A percentile compares a stretch with the other conserved stretches of the same genome.
Conservation (phyloP, 306 rosid species). For the Luffa acutangula region DNA sequence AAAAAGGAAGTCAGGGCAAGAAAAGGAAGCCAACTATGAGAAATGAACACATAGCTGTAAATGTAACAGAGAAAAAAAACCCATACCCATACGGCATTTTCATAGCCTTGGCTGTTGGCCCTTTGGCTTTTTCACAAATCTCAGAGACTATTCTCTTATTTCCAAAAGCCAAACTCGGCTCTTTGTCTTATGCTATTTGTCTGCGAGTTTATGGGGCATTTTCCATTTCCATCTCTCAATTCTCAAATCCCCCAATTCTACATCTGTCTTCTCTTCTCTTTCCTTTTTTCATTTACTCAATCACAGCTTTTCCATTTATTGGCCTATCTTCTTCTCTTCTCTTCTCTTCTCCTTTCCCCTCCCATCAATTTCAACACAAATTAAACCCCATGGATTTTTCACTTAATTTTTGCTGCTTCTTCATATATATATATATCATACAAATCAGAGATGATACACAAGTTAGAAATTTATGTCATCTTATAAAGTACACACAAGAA, state of each 20-base stretch:
- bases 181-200: slow-evolving; percentile 11
- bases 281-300: not conserved
- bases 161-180: not conserved
- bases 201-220: not conserved
- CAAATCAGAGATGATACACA: not conserved
- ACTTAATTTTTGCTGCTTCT: not conserved
- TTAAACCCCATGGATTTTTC: not conserved
- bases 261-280: not conserved
- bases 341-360: no score
- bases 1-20: not conserved
- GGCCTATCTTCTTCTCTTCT: not conserved
- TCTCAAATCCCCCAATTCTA: not conserved
- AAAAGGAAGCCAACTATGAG: not conserved
- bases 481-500: not conserved
- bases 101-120: not conserved
- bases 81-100: not conserved
- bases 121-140: not conserved
- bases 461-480: not conserved
- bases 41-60: not conserved
- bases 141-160: not conserved
- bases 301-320: not conserved
- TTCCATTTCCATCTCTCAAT: not conserved
- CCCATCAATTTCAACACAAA: not conserved
- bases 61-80: not conserved
- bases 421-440: not conserved